Evolutionary conservation across 148 eudicot species (phyloP), one percentile per base, ranked within the genome.

Genomic region (Diospyros kaki): DNA sequence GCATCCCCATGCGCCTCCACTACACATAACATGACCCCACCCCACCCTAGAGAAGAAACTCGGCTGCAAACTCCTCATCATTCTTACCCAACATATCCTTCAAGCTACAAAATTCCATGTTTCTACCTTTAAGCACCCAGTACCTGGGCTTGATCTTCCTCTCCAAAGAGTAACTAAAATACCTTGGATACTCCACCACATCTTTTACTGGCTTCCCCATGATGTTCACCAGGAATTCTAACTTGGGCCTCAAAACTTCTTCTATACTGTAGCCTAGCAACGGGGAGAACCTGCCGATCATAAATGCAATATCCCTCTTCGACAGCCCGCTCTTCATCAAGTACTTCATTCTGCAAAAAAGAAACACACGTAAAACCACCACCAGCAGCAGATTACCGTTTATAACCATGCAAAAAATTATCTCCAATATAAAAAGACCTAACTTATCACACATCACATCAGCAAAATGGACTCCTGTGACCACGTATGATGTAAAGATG

Each of bases 81-180:
- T 92, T 94, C 80, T 92, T 94, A 52, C 82, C 84, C 79, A 94
- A 81, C 97, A 92, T 92, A 51, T 89, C 97, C 73, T 86, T 75
- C 78, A 94, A 78, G 79, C 87, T 90, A 68, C 87, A 87, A 28
- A 28, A 28, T 2, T 88, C 79, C 12, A 83, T 66, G 58, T 85
- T 83, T 75, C 76, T 83, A 68, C 85, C 66, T 59, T 72, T 87
- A 4, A 92, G 79, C 73, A 81, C 80, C 72, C 82, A 80, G 79
- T 73, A 92, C 72, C 98, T 87, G 1, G 97, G 97, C 75, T 85
- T 89, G 74, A 92, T 94, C 82, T 82, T 92, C 83, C 84, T 92
- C 79, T 94, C 97, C 79, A 94, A 54, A 18, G 98, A 94, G 84
- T 94, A 92, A 81, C 98, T 94, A 79, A 91, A 91, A 73, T 91